phyloP scores from a whole-genome alignment of 169 alveolate genomes.

The Cryptosporidium xiaoi region DNA sequence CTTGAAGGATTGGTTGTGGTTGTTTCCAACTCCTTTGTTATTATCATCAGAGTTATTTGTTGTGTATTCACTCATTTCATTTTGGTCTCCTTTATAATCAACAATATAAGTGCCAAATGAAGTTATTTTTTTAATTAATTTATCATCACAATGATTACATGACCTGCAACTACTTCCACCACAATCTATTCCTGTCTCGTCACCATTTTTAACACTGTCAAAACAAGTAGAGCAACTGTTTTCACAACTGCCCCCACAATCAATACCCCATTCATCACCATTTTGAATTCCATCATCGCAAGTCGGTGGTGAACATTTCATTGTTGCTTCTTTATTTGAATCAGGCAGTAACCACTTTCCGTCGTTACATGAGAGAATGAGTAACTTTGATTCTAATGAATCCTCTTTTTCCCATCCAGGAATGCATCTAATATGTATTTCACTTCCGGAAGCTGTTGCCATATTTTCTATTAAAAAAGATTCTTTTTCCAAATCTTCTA shows the following conservation, averaged over 20 bases:
- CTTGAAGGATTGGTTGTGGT: neutral
- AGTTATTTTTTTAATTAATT: slow-evolving; percentile 7
- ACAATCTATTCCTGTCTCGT: slow-evolving; percentile 77
- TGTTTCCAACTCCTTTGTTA: too few species aligned
- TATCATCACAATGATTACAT: slow-evolving; percentile 59
- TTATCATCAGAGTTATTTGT: neutral
- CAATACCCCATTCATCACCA: slow-evolving; percentile 81
- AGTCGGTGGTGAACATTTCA: slow-evolving; percentile 54
- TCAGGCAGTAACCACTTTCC: slow-evolving; percentile 65
- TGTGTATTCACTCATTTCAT: neutral
- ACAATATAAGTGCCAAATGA: slow-evolving; percentile 1
- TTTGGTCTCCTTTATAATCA: neutral
- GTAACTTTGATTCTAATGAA: slow-evolving; percentile 13
- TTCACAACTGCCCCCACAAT: slow-evolving; percentile 81
- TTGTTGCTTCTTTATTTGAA: neutral
- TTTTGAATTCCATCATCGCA: slow-evolving; percentile 74
- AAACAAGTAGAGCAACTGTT: slow-evolving; percentile 77
- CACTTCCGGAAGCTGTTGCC: slow-evolving; percentile 70
- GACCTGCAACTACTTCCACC: slow-evolving; percentile 68
- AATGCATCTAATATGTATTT: slow-evolving; percentile 55
- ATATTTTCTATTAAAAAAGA: slow-evolving; percentile 40
- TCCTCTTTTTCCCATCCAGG: slow-evolving; percentile 67
- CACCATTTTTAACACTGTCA: slow-evolving; percentile 78
- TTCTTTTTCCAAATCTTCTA: slow-evolving; percentile 53
- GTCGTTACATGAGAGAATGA: slow-evolving; percentile 41